Evolutionary conservation across 805 yeast genomes (phyloP).

Genomic region (Lachancea meyersii): DNA sequence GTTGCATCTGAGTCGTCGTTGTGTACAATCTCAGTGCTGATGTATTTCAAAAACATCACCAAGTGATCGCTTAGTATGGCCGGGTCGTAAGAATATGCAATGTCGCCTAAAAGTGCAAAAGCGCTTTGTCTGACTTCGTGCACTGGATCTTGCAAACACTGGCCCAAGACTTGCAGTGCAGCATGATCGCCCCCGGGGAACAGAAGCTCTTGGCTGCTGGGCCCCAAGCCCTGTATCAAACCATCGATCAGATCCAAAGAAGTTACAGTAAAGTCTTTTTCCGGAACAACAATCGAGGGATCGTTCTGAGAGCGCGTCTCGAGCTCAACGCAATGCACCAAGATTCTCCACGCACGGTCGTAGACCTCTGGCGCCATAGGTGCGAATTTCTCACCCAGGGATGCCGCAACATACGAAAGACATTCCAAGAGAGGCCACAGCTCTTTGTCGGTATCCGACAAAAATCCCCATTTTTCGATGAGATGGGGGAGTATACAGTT

Average conservation of each 20-base stretch:
- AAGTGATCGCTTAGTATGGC: conserved; percentile 29
- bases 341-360: conserved; percentile 64
- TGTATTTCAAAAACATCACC: conserved; percentile 48
- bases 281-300: conserved; percentile 69
- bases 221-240: conserved; percentile 78
- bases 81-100: conserved; percentile 56
- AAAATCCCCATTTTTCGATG: conserved; percentile 68
- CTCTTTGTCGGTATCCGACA: conserved; percentile 74
- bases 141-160: conserved; percentile 66
- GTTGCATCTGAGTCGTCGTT: conserved; percentile 32
- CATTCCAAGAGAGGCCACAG: conserved; percentile 92
- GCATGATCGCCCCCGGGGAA: conserved; percentile 33
- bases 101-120: conserved; percentile 85
- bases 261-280: conserved; percentile 84
- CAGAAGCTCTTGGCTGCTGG: conserved; percentile 45
- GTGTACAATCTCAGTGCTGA: conserved; percentile 59
- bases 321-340: conserved; percentile 59
- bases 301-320: conserved; percentile 59
- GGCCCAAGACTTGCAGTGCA: conserved; percentile 55
- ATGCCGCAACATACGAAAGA: conserved; percentile 84
- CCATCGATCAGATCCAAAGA: conserved; percentile 90
- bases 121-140: conserved; percentile 92
- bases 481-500: conserved; percentile 71
- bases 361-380: conserved; percentile 87
- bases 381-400: conserved; percentile 75